These are phyloP conservation scores for Claviceps fusiformis DNA, from an alignment of 2,329 filamentous ascomycete genomes.

Conservation along the genomic window DNA sequence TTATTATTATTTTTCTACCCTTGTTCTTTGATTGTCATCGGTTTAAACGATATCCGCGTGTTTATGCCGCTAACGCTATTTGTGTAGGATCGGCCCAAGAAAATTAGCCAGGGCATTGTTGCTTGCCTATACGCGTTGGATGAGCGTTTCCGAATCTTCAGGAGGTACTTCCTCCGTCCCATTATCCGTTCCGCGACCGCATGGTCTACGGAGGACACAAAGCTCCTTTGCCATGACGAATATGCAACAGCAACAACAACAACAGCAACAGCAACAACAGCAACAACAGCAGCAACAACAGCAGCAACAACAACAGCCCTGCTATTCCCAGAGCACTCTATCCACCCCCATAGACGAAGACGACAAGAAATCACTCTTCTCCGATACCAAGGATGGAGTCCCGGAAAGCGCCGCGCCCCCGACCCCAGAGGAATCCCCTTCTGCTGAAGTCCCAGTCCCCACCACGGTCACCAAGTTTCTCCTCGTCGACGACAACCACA, in stretches of 20 bases:
- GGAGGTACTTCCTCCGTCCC: not conserved
- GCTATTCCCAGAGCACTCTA: not conserved
- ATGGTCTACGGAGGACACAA: not conserved
- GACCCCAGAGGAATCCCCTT: not conserved
- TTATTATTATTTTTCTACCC: not conserved
- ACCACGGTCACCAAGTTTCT: conserved; percentile 1
- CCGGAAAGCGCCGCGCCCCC: not conserved
- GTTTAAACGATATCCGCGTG: not conserved
- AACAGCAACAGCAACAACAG: not conserved
- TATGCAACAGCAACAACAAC: too few species aligned
- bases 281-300: too few species aligned
- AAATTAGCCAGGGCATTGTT: not conserved
- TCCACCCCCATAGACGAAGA: not conserved
- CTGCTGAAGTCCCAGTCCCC: not conserved
- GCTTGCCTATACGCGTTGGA: not conserved
- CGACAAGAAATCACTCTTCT: not conserved
- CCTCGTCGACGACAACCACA: conserved; percentile 24
- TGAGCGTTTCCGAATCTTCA: not conserved
- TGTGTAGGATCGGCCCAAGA: not conserved
- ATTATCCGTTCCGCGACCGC: not conserved
- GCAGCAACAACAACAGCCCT: not conserved
- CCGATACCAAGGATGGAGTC: not conserved
- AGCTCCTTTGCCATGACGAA: not conserved
- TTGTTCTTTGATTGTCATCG: not conserved
- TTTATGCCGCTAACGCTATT: not conserved